Percentiles rank a stretch among this genome's conserved stretches.
Conservation (phyloP, 257 asterid genomes). For the Mitragyna speciosa region DNA sequence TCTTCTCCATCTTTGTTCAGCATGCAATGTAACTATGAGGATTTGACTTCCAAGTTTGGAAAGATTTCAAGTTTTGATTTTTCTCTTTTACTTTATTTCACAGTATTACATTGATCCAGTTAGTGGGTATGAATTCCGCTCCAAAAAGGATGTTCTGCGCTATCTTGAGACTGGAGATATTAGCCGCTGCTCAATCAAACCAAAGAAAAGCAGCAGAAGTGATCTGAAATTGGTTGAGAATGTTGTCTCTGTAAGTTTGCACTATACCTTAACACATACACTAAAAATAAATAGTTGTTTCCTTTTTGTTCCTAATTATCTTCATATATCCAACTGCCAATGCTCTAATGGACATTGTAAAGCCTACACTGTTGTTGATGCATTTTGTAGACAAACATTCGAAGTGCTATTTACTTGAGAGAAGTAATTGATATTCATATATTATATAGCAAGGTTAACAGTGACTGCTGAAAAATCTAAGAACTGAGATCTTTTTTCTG, state of each 20-base stretch:
- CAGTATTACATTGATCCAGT: slow-evolving; percentile 69
- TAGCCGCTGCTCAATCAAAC: slow-evolving; percentile 42
- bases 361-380: not conserved
- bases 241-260: slow-evolving; percentile 36
- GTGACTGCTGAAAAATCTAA: not conserved
- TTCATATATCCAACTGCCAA: not conserved
- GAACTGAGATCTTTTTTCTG: not conserved
- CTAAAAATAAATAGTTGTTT: not conserved
- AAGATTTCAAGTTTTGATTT: not conserved
- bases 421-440: not conserved
- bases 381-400: not conserved
- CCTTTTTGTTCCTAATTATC: not conserved
- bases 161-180: slow-evolving; percentile 57
- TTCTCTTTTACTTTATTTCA: slow-evolving; percentile 16
- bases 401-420: not conserved
- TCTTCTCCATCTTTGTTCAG: not conserved
- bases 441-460: not conserved
- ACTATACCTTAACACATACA: slow-evolving; percentile 13
- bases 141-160: slow-evolving; percentile 64
- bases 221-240: not conserved
- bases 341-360: not conserved
- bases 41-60: not conserved
- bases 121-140: slow-evolving; percentile 56
- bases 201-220: slow-evolving; percentile 38
- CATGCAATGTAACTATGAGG: not conserved